These are phyloP conservation scores for Suillus americanus DNA, from an alignment of 768 basidiomycete genomes.

Conservation along the genomic window DNA sequence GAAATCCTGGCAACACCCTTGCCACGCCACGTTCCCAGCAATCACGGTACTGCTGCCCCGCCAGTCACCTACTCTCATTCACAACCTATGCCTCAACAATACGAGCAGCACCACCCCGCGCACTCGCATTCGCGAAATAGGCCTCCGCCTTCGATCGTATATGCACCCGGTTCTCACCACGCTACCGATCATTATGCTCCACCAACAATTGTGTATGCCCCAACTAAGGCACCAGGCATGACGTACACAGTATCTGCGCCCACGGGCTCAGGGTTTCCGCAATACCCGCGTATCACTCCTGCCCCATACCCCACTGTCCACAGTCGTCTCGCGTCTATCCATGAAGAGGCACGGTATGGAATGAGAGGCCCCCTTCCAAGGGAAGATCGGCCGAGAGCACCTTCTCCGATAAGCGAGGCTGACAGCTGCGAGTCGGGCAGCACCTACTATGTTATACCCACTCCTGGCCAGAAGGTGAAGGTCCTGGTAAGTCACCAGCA, in stretches of 20 bases:
- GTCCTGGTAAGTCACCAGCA: slow-evolving; percentile 56
- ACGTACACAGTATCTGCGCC: slow-evolving; percentile 72
- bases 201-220: slow-evolving; percentile 58
- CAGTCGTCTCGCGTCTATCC: slow-evolving; percentile 34
- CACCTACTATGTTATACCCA: slow-evolving; percentile 74
- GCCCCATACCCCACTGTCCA: slow-evolving; percentile 43
- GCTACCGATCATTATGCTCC: slow-evolving; percentile 55
- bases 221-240: slow-evolving; percentile 57
- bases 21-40: slow-evolving; percentile 27
- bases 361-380: slow-evolving; percentile 28
- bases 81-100: slow-evolving; percentile 38
- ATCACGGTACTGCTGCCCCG: slow-evolving; percentile 20
- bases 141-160: slow-evolving; percentile 58
- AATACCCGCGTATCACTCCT: slow-evolving; percentile 42
- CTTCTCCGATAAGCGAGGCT: slow-evolving; percentile 36
- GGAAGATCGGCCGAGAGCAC: slow-evolving; percentile 32
- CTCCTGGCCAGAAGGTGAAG: slow-evolving; percentile 72
- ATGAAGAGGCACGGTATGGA: slow-evolving; percentile 38
- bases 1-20: slow-evolving; percentile 36
- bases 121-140: slow-evolving; percentile 39
- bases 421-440: slow-evolving; percentile 59
- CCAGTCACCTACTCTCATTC: slow-evolving; percentile 39
- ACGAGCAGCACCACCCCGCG: slow-evolving; percentile 30
- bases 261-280: slow-evolving; percentile 32
- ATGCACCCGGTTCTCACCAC: slow-evolving; percentile 48